phyloP scores from a whole-genome alignment of 2,329 filamentous ascomycete genomes.

The Moelleriella libera region DNA sequence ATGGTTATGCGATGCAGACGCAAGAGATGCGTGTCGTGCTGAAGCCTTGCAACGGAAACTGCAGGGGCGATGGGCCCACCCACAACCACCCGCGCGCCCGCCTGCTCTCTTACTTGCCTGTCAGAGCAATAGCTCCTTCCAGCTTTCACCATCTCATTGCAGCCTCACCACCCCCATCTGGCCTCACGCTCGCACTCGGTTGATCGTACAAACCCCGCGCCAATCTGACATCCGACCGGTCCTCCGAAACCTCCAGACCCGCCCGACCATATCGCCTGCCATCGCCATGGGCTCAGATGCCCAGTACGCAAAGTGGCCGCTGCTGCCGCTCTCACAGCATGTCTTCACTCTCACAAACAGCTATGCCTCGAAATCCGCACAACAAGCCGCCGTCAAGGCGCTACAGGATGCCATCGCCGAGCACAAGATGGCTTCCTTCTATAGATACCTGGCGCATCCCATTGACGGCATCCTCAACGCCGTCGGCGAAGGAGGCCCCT shows the following conservation, averaged over 20 bases:
- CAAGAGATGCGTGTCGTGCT: constrained; percentile 13
- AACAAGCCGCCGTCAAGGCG: constrained; percentile 57
- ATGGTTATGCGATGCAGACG: neutral
- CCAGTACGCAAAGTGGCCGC: constrained; percentile 73
- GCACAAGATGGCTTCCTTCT: constrained; percentile 79
- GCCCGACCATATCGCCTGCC: constrained; percentile 2
- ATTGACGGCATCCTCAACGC: constrained; percentile 70
- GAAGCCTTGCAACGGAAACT: constrained; percentile 11
- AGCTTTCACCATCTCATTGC: no score
- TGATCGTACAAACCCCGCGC: no score
- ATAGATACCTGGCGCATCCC: constrained; percentile 72
- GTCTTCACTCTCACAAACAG: constrained; percentile 80
- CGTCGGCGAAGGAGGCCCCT: constrained; percentile 46
- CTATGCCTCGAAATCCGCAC: constrained; percentile 48
- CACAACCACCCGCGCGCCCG: no score
- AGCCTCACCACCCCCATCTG: no score
- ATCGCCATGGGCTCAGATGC: constrained; percentile 62
- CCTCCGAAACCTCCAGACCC: neutral
- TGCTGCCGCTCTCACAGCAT: constrained; percentile 69
- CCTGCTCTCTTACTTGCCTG: no score
- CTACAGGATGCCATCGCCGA: constrained; percentile 72
- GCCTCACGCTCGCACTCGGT: no score
- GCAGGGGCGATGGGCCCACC: no score
- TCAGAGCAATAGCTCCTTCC: no score
- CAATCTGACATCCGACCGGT: neutral